A percentile compares a stretch with the other conserved stretches of the same genome.
These are phyloP conservation scores for Eimeria brunetti DNA, from an alignment of 169 alveolate genomes.

Conservation along the genomic window DNA sequence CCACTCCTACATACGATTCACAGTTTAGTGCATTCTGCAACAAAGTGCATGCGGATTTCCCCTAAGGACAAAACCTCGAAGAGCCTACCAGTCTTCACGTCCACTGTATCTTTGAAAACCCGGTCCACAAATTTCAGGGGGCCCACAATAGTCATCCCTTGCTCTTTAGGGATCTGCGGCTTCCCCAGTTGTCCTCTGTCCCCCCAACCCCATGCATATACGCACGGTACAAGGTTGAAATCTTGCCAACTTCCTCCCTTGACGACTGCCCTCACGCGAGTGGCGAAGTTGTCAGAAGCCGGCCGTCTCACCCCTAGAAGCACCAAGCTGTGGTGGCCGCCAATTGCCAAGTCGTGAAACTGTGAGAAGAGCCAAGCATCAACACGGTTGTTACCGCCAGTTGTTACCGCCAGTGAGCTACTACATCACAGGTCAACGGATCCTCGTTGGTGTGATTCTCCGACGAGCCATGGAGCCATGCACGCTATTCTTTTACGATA, in stretches of 20 bases:
- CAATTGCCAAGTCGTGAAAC: slow-evolving; percentile 77
- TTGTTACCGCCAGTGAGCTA: neutral
- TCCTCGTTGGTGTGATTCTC: neutral
- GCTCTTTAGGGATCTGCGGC: neutral
- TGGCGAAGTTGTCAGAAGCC: slow-evolving; percentile 62
- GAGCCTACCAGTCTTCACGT: slow-evolving; percentile 41
- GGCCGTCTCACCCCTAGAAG: slow-evolving; percentile 66
- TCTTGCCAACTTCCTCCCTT: slow-evolving; percentile 42
- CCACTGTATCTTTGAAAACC: slow-evolving; percentile 16
- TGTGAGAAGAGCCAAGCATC: neutral
- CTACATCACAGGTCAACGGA: neutral
- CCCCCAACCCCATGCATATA: slow-evolving; percentile 88
- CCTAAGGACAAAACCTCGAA: neutral
- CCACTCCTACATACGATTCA: neutral
- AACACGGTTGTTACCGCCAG: neutral
- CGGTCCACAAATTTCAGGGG: slow-evolving; percentile 71
- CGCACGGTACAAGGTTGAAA: slow-evolving; percentile 58
- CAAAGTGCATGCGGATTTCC: neutral
- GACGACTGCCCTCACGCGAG: slow-evolving; percentile 44
- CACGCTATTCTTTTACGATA: neutral
- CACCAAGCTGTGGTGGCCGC: slow-evolving; percentile 81
- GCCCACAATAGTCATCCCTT: slow-evolving; percentile 62
- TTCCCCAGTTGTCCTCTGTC: slow-evolving; percentile 85
- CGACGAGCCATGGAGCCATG: neutral
- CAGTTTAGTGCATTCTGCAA: neutral